Evolutionary conservation across 352 stramenopile genomes (phyloP), one percentile per base, ranked within the genome.

Genomic region (Phytophthora hybrid): DNA sequence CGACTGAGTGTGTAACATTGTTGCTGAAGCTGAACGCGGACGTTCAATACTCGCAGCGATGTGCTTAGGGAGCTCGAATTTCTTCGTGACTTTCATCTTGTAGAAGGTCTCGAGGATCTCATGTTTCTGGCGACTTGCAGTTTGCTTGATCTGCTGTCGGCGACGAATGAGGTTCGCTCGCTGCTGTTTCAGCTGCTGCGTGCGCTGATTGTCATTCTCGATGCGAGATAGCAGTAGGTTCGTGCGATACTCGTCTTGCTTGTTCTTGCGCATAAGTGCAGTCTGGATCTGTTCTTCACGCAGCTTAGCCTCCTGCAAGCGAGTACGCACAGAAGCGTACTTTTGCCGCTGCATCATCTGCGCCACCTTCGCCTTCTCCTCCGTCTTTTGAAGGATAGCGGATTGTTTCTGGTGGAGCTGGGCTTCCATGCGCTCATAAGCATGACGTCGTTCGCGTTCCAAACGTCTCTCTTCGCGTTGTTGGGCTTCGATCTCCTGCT

Each of bases 11-110:
- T 78, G 53, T 11, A 72, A 64, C 34, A 81, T 54, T 0, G 55
- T 44, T 37, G 18, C 58, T 5, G 77, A 83, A 0, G 82, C 83
- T 1, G 87, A 90, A 29, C 74, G 80, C 9, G 85, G 80, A 8
- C 82, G 71, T 10, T 71, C 69, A 26, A 82, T 68, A 61, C 71
- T 88, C 11, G 65, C 29, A 16, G 62, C 68, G 44, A 94, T 49
- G 54, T 93, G 74, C 49, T 88, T 82, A 9, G 85, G 83, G 2
- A 94, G 53, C 47, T 90, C 74, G 23, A 87, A 87, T 52, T 91
- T 93, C 49, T 94, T 95, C 5, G 84, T 93, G 39, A 94, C 78
- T 63, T 92, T 90, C 88, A 96, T 93, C 59, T 90, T 89, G 71
- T 94, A 82, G 56, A 96, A 94, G 54, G 77, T 91, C 13, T 93